Percentiles rank a stretch among this genome's conserved stretches.
phyloP scores from a whole-genome alignment of 2,329 filamentous ascomycete genomes.

The Apiospora rasikravindrae region DNA sequence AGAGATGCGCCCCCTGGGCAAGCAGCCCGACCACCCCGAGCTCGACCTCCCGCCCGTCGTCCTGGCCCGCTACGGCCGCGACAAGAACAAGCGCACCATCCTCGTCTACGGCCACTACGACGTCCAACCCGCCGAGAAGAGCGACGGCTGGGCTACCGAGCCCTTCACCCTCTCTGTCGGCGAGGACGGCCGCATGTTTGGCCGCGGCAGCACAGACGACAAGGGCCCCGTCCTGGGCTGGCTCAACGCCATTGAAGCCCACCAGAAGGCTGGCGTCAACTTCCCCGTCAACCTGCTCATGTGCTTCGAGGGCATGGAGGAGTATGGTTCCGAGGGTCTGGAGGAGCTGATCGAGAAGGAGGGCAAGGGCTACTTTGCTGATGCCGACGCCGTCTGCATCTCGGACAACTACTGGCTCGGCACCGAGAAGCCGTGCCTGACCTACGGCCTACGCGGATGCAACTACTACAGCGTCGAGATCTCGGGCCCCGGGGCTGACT shows the following conservation, averaged over 20 bases:
- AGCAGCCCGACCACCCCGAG: slow-evolving; percentile 88
- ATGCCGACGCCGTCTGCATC: slow-evolving; percentile 95
- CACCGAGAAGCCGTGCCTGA: slow-evolving; percentile 97
- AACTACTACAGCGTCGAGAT: slow-evolving; percentile 97
- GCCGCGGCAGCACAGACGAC: slow-evolving; percentile 94
- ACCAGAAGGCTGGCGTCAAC: slow-evolving; percentile 91
- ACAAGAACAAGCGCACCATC: slow-evolving; percentile 92
- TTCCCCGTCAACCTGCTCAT: slow-evolving; percentile 98
- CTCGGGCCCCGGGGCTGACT: slow-evolving; percentile 87
- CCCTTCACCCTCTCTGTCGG: slow-evolving; percentile 89
- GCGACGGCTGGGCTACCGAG: slow-evolving; percentile 94
- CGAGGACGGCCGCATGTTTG: slow-evolving; percentile 93
- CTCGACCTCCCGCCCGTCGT: slow-evolving; percentile 93
- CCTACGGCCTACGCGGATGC: slow-evolving; percentile 94
- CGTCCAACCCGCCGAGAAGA: slow-evolving; percentile 91
- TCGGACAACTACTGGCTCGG: slow-evolving; percentile 99
- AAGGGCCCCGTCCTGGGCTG: slow-evolving; percentile 97
- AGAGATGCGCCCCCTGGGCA: slow-evolving; percentile 84
- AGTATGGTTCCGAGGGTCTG: slow-evolving; percentile 95
- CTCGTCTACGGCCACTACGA: slow-evolving; percentile 99
- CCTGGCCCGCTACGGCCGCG: slow-evolving; percentile 88
- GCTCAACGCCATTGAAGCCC: slow-evolving; percentile 97
- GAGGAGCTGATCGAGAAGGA: slow-evolving; percentile 93
- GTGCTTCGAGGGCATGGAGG: slow-evolving; percentile 99
- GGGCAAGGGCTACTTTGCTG: slow-evolving; percentile 92